Conservation (phyloP, 352 stramenopile species). For the Globisporangium irregulare region DNA sequence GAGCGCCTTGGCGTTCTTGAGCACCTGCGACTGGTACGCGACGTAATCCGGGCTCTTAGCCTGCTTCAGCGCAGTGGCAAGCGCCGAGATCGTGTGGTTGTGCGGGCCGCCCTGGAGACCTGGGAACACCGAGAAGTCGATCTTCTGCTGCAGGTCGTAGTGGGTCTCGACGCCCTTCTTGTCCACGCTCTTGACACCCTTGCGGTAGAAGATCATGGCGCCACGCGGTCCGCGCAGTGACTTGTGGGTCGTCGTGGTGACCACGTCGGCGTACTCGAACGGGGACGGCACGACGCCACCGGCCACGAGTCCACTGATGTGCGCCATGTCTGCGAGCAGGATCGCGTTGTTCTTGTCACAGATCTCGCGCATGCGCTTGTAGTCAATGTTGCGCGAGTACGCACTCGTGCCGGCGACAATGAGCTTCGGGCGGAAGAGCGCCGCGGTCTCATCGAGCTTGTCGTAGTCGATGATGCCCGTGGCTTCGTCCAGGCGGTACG, state of each 20-base stretch:
- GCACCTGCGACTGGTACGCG: conserved; percentile 97
- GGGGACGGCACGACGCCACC: conserved; percentile 95
- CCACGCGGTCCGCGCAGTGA: conserved; percentile 97
- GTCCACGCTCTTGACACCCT: conserved; percentile 90
- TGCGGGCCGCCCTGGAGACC: conserved; percentile 98
- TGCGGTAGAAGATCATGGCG: conserved; percentile 99
- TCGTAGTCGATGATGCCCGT: conserved; percentile 99
- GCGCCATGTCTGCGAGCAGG: conserved; percentile 98
- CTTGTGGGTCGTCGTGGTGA: conserved; percentile 99
- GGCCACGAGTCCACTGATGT: conserved; percentile 98
- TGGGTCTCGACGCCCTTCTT: conserved; percentile 93
- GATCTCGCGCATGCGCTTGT: conserved; percentile 97
- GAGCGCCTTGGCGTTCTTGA: conserved; percentile 90
- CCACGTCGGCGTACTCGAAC: conserved; percentile 98
- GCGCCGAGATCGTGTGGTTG: conserved; percentile 99
- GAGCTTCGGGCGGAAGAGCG: conserved; percentile 95
- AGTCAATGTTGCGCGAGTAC: conserved; percentile 99
- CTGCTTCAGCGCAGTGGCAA: conserved; percentile 97
- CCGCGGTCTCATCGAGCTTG: conserved; percentile 93
- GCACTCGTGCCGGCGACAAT: conserved; percentile 98
- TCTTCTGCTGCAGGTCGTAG: conserved; percentile 98
- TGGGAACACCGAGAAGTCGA: conserved; percentile 99
- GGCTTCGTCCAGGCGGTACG: conserved; percentile 95
- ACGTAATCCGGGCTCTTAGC: conserved; percentile 93
- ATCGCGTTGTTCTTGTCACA: conserved; percentile 93